Conservation (phyloP, 495 filamentous ascomycete species). For the Tuber indicum region DNA sequence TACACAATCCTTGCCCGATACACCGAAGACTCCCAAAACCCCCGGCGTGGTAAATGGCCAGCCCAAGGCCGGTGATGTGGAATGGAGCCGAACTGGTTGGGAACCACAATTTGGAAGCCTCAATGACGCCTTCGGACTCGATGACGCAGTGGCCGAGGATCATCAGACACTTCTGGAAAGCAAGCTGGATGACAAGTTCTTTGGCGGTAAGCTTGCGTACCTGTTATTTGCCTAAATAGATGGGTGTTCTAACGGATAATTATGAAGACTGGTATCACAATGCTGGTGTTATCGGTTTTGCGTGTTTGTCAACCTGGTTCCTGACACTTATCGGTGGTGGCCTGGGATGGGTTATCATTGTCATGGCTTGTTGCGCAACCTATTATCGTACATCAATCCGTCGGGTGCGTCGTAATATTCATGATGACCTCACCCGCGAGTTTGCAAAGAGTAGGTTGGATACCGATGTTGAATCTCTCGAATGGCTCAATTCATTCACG, state of each 20-base stretch:
- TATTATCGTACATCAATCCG: constrained; percentile 96
- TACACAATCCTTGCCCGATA: constrained; percentile 3
- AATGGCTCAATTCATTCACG: constrained; percentile 99
- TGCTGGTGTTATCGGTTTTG: constrained; percentile 82
- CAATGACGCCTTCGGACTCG: constrained; percentile 38
- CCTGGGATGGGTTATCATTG: constrained; percentile 81
- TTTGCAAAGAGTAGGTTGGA: constrained; percentile 83
- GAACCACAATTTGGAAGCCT: constrained; percentile 76
- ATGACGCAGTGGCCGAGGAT: constrained; percentile 50
- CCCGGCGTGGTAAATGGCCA: constrained; percentile 47
- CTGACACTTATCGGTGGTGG: constrained; percentile 84
- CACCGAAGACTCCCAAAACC: constrained; percentile 18
- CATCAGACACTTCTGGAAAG: constrained; percentile 82
- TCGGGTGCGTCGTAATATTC: constrained; percentile 88
- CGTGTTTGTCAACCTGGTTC: constrained; percentile 84
- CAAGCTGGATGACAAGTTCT: constrained; percentile 81
- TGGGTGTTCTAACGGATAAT: constrained; percentile 23
- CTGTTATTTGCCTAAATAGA: constrained; percentile 1
- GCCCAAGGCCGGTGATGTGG: constrained; percentile 57
- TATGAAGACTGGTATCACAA: constrained; percentile 92
- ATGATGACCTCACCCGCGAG: constrained; percentile 90
- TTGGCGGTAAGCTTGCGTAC: constrained; percentile 59
- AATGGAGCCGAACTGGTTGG: constrained; percentile 75
- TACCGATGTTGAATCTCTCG: constrained; percentile 84
- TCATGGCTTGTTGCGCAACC: constrained; percentile 86